Percentiles rank a stretch among this genome's conserved stretches.
phyloP scores from a whole-genome alignment of 768 basidiomycete species.

The Tylopilus sp. region DNA sequence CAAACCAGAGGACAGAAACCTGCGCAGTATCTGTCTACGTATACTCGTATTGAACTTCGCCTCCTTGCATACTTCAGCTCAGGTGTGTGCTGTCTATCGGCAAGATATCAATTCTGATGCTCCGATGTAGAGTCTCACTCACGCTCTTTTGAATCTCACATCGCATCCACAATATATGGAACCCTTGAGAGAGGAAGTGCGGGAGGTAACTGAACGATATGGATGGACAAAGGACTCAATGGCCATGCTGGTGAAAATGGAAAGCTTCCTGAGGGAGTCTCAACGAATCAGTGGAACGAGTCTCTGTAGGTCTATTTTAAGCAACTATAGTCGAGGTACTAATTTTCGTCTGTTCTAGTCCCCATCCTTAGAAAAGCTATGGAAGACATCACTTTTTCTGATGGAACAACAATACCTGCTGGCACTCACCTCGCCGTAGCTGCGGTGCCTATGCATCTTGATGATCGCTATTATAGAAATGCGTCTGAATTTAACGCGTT shows the following conservation, averaged over 20 bases:
- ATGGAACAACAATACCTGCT: constrained; percentile 36
- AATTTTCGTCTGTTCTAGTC: constrained; percentile 18
- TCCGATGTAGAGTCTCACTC: constrained; percentile 29
- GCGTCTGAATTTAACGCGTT: constrained; percentile 41
- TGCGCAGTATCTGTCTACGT: constrained; percentile 29
- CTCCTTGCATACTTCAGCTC: constrained; percentile 34
- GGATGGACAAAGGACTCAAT: constrained; percentile 35
- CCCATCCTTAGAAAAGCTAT: constrained; percentile 34
- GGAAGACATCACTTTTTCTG: constrained; percentile 31
- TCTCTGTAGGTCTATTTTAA: constrained; percentile 24
- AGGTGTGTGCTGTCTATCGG: constrained; percentile 21
- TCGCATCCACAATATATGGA: constrained; percentile 37
- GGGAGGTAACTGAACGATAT: constrained; percentile 27
- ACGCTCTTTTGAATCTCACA: constrained; percentile 40
- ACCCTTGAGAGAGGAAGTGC: constrained; percentile 41
- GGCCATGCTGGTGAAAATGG: constrained; percentile 35
- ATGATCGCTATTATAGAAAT: constrained; percentile 42
- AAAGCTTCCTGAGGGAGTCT: constrained; percentile 44
- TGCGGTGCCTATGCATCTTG: constrained; percentile 34
- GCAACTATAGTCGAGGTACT: neutral
- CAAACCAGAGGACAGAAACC: constrained; percentile 25
- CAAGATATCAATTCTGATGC: constrained; percentile 1
- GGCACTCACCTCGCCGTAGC: constrained; percentile 38
- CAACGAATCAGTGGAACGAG: constrained; percentile 35
- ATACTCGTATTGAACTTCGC: constrained; percentile 39